Conservation (phyloP, 352 stramenopile genomes). For the Globisporangium recalcitrans region DNA sequence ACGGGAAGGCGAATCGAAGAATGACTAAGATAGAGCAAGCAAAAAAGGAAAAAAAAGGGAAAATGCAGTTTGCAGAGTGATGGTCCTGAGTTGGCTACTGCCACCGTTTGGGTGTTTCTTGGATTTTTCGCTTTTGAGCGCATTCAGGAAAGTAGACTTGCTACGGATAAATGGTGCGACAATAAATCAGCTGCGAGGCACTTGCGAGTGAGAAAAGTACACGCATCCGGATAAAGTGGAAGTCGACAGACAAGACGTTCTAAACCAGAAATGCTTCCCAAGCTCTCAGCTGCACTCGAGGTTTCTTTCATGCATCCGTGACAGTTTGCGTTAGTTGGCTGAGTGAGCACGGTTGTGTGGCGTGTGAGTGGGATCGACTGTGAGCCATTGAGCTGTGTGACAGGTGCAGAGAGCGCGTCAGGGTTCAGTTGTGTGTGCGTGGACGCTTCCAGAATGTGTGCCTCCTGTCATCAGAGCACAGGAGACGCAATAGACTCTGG, state of each 20-base stretch:
- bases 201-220: not conserved
- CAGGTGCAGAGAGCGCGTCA: not conserved
- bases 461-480: too few relatives aligned
- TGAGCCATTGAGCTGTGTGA: not conserved
- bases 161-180: not conserved
- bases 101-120: not conserved
- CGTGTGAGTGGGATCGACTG: not conserved
- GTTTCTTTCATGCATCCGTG: not conserved
- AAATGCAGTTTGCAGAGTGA: not conserved
- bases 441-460: not conserved
- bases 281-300: conserved; percentile 4
- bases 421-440: not conserved
- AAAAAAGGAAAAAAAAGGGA: not conserved
- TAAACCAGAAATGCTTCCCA: conserved; percentile 1
- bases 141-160: not conserved
- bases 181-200: not conserved
- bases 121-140: not conserved
- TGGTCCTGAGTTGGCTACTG: not conserved
- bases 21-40: not conserved
- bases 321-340: not conserved
- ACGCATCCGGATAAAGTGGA: not conserved
- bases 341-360: not conserved
- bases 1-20: conserved; percentile 7
- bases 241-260: not conserved
- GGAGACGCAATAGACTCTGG: too few relatives aligned